phyloP scores from a whole-genome alignment of 352 stramenopile genomes.

The Phytophthora palmivora region DNA sequence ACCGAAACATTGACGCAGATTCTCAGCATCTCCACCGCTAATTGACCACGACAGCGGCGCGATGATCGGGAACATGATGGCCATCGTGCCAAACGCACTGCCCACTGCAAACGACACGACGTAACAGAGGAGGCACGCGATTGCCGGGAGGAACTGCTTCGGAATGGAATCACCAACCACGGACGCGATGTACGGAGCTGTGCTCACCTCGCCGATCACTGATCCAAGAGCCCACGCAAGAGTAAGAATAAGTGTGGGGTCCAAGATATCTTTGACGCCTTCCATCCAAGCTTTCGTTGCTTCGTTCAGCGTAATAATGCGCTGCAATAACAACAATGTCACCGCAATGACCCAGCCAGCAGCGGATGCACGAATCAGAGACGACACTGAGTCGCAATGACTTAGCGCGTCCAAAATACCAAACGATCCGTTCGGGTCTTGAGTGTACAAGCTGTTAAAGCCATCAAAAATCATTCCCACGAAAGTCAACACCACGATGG shows the following conservation, averaged over 20 bases:
- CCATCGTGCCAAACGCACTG: slow-evolving; percentile 92
- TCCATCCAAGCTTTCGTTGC: slow-evolving; percentile 91
- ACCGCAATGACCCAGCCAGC: slow-evolving; percentile 81
- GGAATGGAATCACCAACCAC: slow-evolving; percentile 79
- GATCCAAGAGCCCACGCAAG: slow-evolving; percentile 90
- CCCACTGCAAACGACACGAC: slow-evolving; percentile 92
- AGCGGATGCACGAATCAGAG: slow-evolving; percentile 79
- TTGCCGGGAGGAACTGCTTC: slow-evolving; percentile 81
- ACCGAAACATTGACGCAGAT: slow-evolving; percentile 89
- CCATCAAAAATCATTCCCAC: slow-evolving; percentile 90
- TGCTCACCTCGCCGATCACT: slow-evolving; percentile 88
- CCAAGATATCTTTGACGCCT: slow-evolving; percentile 92
- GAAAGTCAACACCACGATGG: slow-evolving; percentile 87
- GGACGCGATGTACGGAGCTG: slow-evolving; percentile 82
- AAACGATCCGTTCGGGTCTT: slow-evolving; percentile 56
- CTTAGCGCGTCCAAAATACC: slow-evolving; percentile 76
- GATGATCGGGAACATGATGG: slow-evolving; percentile 94
- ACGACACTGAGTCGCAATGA: slow-evolving; percentile 80
- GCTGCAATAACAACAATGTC: slow-evolving; percentile 73
- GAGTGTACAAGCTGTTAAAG: slow-evolving; percentile 54
- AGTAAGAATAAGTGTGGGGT: slow-evolving; percentile 90
- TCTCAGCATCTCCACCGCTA: slow-evolving; percentile 76
- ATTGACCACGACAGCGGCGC: slow-evolving; percentile 87
- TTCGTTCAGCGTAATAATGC: slow-evolving; percentile 89
- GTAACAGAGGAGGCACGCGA: slow-evolving; percentile 86